These are phyloP conservation scores for Magnusiomyces ingens DNA, from an alignment of 1,139 yeast genomes.

Conservation along the genomic window DNA sequence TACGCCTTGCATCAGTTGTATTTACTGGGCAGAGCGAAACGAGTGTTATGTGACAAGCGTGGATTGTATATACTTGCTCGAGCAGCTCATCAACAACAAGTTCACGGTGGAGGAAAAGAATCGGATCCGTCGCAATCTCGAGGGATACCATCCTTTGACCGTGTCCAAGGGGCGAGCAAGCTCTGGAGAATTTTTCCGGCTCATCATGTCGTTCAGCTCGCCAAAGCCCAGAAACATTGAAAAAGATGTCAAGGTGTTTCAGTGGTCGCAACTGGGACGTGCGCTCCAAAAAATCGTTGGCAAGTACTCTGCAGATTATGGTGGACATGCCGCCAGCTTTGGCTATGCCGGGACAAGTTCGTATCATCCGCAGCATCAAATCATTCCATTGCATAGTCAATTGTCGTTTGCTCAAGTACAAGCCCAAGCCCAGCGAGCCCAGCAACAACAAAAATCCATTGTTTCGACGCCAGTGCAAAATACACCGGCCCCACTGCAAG, in stretches of 20 bases:
- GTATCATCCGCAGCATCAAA: conserved; percentile 5
- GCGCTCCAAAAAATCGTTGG: conserved; percentile 59
- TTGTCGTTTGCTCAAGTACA: conserved; percentile 1
- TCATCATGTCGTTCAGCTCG: conserved; percentile 56
- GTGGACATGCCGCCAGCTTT: conserved; percentile 12
- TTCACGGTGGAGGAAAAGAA: conserved; percentile 67
- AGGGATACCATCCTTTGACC: conserved; percentile 57
- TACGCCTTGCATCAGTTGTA: conserved; percentile 46
- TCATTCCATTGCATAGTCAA: background rate
- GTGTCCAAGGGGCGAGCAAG: conserved; percentile 46
- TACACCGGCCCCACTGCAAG: conserved; percentile 8
- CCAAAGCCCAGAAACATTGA: conserved; percentile 70
- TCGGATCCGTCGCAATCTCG: conserved; percentile 60
- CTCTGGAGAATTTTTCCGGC: conserved; percentile 45
- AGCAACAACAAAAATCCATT: conserved; percentile 3
- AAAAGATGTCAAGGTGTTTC: conserved; percentile 63
- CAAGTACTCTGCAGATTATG: conserved; percentile 42
- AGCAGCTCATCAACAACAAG: conserved; percentile 49
- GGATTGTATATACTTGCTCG: conserved; percentile 54
- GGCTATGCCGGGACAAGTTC: conserved; percentile 6
- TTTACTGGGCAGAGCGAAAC: conserved; percentile 50
- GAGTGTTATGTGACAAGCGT: conserved; percentile 57
- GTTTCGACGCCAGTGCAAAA: no score
- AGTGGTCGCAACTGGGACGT: conserved; percentile 48
- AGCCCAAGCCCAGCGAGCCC: conserved; percentile 13